Base-by-base conservation (phyloP, 2,329 filamentous ascomycete species). In the Myriosclerotinia scirpicola region DNA sequence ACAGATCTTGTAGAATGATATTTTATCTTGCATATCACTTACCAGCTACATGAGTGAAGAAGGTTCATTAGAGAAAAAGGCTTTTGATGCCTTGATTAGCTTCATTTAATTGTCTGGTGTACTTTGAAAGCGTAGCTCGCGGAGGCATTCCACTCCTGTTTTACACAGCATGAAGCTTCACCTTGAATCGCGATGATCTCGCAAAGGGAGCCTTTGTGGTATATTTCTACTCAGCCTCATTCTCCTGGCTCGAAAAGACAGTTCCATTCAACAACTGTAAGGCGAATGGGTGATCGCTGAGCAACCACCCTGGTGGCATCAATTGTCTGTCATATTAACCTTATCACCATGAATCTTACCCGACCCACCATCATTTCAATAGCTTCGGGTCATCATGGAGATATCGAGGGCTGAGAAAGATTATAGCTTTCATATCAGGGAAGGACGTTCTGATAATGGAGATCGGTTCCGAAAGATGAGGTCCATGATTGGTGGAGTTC, bases 391-490 rank as follows among this genome's bases (percentile, higher is more conserved):
- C 14, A 60, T 17, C 26, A 22, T 60, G 56, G 30, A 56, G 42
- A 48, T 17, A 48, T 5, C 12, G 9, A 9, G 7, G 3, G 17
- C 42, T 15, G 17, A 34, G 22, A 44, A n/a, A 59, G 20, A 48
- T 22, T 11, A 26, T 40, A 40, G 38, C 38, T 12, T 22, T 12
- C 46, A 22, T 5, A 48, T 38, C 7, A 42, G 26, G 38, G n/a
- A 3, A 17, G 12, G 17, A 34, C 40, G 26, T 59, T 59, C 56
- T 59, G 26, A 59, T 48, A 59, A 36, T 59, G 56, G 55, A 22
- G 15, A 59, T 48, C 5, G 0, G 17, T 8, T 60, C 42, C 42
- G 42, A 36, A 48, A 9, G 12, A 38, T 5, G 15, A 34, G 12
- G 11, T 36, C 15, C 17, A 7, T 59, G 56, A 48, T 60, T 48